These are phyloP conservation scores for Colletotrichum euphorbiae DNA, from an alignment of 2,329 filamentous ascomycete species.

Conservation along the genomic window DNA sequence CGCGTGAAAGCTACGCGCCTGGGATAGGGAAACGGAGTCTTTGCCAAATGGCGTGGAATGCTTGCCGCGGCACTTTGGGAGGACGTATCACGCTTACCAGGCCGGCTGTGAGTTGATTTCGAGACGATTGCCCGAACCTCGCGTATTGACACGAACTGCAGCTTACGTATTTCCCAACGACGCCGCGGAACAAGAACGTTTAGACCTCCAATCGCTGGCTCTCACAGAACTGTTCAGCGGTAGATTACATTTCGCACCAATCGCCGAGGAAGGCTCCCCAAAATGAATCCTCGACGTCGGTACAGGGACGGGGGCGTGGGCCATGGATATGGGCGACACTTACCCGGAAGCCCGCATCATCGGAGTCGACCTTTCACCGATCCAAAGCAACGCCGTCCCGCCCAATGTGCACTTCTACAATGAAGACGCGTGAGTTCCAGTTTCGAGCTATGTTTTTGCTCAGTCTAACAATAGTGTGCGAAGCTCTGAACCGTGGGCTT, in stretches of 20 bases:
- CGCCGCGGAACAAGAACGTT: conserved; percentile 53
- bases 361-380: conserved; percentile 75
- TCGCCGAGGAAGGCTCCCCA: conserved; percentile 51
- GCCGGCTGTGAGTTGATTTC: conserved; percentile 56
- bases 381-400: conserved; percentile 74
- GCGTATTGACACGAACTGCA: conserved; percentile 40
- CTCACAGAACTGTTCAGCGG: conserved; percentile 53
- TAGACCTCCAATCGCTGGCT: conserved; percentile 54
- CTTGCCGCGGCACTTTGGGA: conserved; percentile 57
- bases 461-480: conserved; percentile 4
- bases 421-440: conserved; percentile 65
- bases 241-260: conserved; percentile 57
- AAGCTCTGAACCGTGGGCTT: conserved; percentile 62
- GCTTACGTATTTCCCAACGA: conserved; percentile 62
- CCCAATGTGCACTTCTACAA: conserved; percentile 81
- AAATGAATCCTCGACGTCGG: conserved; percentile 56
- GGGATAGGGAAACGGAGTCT: conserved; percentile 48
- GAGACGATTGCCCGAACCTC: too few relatives aligned
- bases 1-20: neutral
- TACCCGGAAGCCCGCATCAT: conserved; percentile 70
- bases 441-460: neutral
- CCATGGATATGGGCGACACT: conserved; percentile 73
- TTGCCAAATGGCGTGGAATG: conserved; percentile 56
- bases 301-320: conserved; percentile 67
- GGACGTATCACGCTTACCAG: conserved; percentile 61